A percentile compares a stretch with the other conserved stretches of the same genome.
Conservation (phyloP, 129 eudicot genomes). For the Helianthus annuus region DNA sequence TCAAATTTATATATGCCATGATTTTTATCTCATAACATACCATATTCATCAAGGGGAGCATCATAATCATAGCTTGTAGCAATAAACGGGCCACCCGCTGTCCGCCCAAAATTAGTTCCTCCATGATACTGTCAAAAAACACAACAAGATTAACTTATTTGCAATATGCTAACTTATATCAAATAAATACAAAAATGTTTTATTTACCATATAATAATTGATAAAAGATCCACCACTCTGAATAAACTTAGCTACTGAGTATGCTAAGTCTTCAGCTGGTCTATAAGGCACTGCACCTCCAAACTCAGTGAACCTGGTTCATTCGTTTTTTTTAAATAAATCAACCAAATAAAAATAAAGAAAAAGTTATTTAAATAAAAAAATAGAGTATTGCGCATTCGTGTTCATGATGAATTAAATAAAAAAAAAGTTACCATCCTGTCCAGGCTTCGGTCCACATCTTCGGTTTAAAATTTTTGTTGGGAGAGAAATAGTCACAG, state of each 20-base stretch:
- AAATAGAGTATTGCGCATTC: not conserved
- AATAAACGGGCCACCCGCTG: constrained; percentile 98
- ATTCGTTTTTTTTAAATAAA: not conserved
- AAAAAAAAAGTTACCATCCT: constrained; percentile 70
- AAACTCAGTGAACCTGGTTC: constrained; percentile 81
- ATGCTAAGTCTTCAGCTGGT: constrained; percentile 97
- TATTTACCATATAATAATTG: constrained; percentile 85
- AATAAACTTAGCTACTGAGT: constrained; percentile 84
- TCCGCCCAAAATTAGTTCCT: constrained; percentile 96
- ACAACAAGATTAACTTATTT: not conserved
- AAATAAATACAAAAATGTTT: constrained; percentile 15
- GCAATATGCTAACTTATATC: not conserved
- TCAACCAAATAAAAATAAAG: not conserved
- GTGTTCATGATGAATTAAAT: not conserved
- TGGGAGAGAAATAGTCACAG: constrained; percentile 98
- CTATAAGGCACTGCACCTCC: constrained; percentile 97
- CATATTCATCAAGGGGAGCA: constrained; percentile 99
- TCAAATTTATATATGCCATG: constrained; percentile 23
- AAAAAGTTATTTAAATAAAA: no score
- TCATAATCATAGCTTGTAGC: constrained; percentile 99
- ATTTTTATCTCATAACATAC: constrained; percentile 36
- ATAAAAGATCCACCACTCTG: constrained; percentile 91
- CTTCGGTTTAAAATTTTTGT: constrained; percentile 87
- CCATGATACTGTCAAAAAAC: constrained; percentile 73
- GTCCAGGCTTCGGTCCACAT: constrained; percentile 99